Percentiles rank a stretch among this genome's conserved stretches.
These are phyloP conservation scores for Pestalotiopsis sp. DNA, from an alignment of 2,329 filamentous ascomycete genomes.

Conservation along the genomic window DNA sequence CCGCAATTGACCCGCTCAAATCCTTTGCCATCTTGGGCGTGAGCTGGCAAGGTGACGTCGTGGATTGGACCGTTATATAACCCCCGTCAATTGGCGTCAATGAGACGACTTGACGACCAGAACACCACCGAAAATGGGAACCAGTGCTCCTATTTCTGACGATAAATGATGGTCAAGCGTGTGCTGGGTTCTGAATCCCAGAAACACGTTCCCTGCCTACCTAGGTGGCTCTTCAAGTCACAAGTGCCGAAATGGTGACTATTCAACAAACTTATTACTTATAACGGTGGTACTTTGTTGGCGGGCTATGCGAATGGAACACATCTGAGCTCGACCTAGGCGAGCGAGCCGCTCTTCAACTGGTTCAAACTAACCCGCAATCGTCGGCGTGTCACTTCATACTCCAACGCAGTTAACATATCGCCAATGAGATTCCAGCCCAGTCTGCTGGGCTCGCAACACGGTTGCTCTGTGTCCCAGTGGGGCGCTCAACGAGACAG, in stretches of 20 bases:
- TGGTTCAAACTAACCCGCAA: neutral
- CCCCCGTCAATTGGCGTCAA: neutral
- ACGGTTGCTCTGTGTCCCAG: neutral
- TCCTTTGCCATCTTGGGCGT: neutral
- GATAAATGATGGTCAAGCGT: too few relatives aligned
- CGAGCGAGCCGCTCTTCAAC: neutral
- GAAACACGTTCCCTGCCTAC: too few relatives aligned
- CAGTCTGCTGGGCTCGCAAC: slow-evolving; percentile 1
- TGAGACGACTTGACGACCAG: neutral
- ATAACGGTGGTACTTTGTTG: neutral
- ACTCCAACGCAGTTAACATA: neutral
- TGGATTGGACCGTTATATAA: neutral
- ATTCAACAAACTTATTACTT: neutral
- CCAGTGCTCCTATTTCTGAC: neutral
- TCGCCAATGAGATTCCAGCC: slow-evolving; percentile 1
- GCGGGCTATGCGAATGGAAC: neutral
- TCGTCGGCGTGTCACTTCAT: neutral
- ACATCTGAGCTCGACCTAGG: neutral
- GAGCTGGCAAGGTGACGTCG: neutral
- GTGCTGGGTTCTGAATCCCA: too few relatives aligned
- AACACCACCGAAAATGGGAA: neutral
- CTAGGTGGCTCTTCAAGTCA: too few relatives aligned
- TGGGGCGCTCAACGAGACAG: neutral
- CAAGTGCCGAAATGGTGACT: too few relatives aligned
- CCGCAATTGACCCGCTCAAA: neutral